Conservation (phyloP, 176 grass and related monocot genomes). For the Rhynchospora tenuis region DNA sequence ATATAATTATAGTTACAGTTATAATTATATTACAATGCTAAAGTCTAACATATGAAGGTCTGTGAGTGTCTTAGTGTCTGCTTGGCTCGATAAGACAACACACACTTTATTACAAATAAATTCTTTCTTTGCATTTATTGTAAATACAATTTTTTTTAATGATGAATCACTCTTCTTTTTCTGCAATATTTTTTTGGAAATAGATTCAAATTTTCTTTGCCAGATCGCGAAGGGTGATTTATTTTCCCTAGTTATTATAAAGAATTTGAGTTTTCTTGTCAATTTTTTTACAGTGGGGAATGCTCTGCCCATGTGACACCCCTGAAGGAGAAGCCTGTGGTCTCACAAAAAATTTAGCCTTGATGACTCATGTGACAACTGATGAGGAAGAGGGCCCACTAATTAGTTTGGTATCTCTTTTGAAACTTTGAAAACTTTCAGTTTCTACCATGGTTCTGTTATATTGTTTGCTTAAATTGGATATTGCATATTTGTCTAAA, state of each 20-base stretch:
- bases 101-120: too few relatives aligned
- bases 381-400: slow-evolving; percentile 81
- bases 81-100: too few relatives aligned
- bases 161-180: too few relatives aligned
- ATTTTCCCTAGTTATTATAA: neutral
- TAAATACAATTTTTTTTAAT: too few relatives aligned
- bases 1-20: too few relatives aligned
- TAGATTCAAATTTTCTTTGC: too few relatives aligned
- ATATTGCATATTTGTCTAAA: slow-evolving; percentile 17
- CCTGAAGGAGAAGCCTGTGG: slow-evolving; percentile 98
- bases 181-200: too few relatives aligned
- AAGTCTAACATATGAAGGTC: too few relatives aligned
- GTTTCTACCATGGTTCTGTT: neutral
- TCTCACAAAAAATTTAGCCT: slow-evolving; percentile 95
- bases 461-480: neutral
- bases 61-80: too few relatives aligned
- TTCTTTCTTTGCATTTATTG: too few relatives aligned
- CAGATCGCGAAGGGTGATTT: too few relatives aligned
- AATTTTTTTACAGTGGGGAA: slow-evolving; percentile 82
- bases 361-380: slow-evolving; percentile 91
- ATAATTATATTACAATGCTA: too few relatives aligned
- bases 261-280: slow-evolving; percentile 14
- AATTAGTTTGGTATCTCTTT: slow-evolving; percentile 57
- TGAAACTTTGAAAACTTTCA: slow-evolving; percentile 18
- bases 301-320: slow-evolving; percentile 99